Evolutionary conservation across 768 basidiomycete genomes (phyloP), one percentile per base, ranked within the genome.

Genomic region (Macrolepiota albuminosa): DNA sequence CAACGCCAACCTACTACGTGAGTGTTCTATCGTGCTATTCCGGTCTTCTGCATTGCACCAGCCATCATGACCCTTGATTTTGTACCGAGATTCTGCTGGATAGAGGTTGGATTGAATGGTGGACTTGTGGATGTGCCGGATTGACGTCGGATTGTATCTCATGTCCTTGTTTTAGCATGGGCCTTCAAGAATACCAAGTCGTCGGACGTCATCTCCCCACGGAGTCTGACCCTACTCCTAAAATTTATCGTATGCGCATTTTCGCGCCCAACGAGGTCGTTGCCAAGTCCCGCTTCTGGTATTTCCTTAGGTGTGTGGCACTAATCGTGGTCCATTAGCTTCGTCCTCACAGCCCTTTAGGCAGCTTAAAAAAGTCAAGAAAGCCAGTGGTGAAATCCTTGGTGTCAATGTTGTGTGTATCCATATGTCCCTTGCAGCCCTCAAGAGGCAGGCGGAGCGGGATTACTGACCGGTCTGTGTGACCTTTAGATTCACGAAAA

Each of bases 241-340:
- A 98, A 86, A 95, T 98, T 77, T 98, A 92, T 84, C 91, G 96
- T 69, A 98, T 98, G 96, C 90, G 96, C 76, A 97, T 98, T 72
- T 99, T 98, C 73, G 95, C 97, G 65, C 93, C 94, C 66, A 98
- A 98, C 75, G 93, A 97, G 64, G 95, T 98, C 66, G 94, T 99
- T 70, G 96, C 97, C 69, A 98, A 99, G 82, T 96, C 93, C 54
- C 88, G 96, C 61, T 99, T 97, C 89, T 98, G 97, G 96, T 98
- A 98, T 81, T 99, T 96, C 87, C 82, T 99, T 61, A 87, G 89
- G 90, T 90, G 64, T 68, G 86, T 63, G 13, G 2, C 7, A 11
- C 2, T 57, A 21, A n/a, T 47, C 7, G 13, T 54, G 10, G 3
- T 0, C 21, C 45, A 18, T 14, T 3, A 18, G 39, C 18, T 21